A percentile compares a stretch with the other conserved stretches of the same genome.
Conservation (phyloP, 2,329 filamentous ascomycete genomes). For the Paecilomyces dactylethromorphus region DNA sequence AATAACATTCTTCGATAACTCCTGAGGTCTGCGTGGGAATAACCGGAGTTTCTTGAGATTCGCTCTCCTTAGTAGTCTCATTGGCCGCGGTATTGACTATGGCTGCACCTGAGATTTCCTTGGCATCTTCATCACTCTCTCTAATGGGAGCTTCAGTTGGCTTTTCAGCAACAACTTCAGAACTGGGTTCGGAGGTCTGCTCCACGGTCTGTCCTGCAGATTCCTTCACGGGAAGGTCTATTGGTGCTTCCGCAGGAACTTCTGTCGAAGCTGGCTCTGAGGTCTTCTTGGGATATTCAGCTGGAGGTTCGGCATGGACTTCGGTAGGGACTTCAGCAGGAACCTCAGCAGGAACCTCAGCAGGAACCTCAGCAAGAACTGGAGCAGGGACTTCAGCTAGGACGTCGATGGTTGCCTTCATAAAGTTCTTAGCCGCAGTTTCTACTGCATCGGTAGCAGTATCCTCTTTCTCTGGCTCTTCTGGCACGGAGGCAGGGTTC, state of each 20-base stretch:
- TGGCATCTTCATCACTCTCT: neutral
- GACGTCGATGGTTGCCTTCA: constrained; percentile 1
- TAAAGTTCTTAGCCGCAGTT: neutral
- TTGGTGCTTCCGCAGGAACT: constrained; percentile 4
- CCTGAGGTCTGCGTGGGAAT: neutral
- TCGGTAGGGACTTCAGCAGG: too few relatives aligned
- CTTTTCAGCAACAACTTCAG: constrained; percentile 4
- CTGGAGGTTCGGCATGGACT: too few relatives aligned
- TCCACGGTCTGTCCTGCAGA: constrained; percentile 2
- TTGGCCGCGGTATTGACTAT: neutral
- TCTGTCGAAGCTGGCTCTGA: neutral
- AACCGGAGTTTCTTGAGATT: neutral
- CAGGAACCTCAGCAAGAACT: constrained; percentile 5
- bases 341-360: neutral
- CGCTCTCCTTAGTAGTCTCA: neutral
- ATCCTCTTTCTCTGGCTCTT: constrained; percentile 5
- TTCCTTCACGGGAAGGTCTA: constrained; percentile 6
- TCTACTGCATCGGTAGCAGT: neutral
- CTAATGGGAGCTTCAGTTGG: neutral
- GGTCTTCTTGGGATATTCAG: constrained; percentile 2
- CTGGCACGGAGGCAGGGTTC: neutral
- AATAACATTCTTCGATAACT: neutral
- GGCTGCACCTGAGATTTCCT: neutral
- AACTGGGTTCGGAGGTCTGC: neutral
- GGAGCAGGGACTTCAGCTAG: constrained; percentile 6